Percentiles rank a stretch among this genome's conserved stretches.
These are phyloP conservation scores for Pelargonium nanum DNA, from an alignment of 345 rosid species.

Conservation along the genomic window DNA sequence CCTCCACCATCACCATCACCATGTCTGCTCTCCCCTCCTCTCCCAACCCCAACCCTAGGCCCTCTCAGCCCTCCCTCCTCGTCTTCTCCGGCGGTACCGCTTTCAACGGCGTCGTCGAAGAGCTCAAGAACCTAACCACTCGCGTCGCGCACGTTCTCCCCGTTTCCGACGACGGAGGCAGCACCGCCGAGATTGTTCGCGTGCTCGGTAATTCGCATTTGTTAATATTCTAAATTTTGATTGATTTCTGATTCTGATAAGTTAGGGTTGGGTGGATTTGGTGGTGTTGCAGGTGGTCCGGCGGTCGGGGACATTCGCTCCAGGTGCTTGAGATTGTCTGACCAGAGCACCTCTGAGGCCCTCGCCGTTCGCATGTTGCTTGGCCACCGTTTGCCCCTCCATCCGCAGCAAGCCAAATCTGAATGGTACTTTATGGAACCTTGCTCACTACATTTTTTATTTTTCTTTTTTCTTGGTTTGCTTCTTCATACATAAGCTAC, in stretches of 20 bases:
- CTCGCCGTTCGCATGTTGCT: conserved; percentile 79
- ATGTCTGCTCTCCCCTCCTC: conserved; percentile 23
- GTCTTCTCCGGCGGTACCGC: conserved; percentile 98
- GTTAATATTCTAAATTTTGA: no score
- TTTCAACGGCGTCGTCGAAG: conserved; percentile 87
- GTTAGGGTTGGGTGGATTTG: background rate
- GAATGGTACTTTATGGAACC: conserved; percentile 50
- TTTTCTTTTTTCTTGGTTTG: no score
- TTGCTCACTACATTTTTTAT: background rate
- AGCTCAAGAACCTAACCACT: conserved; percentile 70
- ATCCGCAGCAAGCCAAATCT: conserved; percentile 54
- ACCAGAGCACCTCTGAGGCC: conserved; percentile 80
- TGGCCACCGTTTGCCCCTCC: conserved; percentile 73
- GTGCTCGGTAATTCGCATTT: conserved; percentile 73
- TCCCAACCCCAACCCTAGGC: conserved; percentile 28
- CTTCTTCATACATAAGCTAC: background rate
- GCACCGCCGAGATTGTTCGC: conserved; percentile 96
- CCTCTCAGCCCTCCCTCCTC: conserved; percentile 55
- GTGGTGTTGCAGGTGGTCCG: conserved; percentile 56
- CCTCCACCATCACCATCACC: conserved; percentile 7
- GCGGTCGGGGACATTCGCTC: conserved; percentile 97
- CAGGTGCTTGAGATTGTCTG: conserved; percentile 85
- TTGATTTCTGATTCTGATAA: background rate
- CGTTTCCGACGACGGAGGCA: conserved; percentile 94
- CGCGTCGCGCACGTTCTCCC: conserved; percentile 89